A percentile compares a stretch with the other conserved stretches of the same genome.
These are phyloP conservation scores for Parietichytrium sp. DNA, from an alignment of 108 stramenopile genomes.

Conservation along the genomic window DNA sequence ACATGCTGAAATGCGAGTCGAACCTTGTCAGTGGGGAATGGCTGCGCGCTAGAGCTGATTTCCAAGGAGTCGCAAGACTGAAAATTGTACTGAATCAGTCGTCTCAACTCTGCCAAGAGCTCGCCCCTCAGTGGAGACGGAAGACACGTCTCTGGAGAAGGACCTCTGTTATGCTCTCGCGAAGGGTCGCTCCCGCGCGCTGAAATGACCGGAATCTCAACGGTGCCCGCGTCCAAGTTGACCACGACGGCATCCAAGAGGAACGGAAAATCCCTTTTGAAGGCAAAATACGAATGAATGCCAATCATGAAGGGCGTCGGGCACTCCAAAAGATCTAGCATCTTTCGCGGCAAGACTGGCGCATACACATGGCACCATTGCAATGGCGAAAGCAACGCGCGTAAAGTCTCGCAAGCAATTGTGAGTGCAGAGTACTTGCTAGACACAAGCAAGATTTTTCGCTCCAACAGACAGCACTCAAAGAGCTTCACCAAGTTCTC, in stretches of 20 bases:
- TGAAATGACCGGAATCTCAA: neutral
- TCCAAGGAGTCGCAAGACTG: neutral
- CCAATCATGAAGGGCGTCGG: conserved; percentile 32
- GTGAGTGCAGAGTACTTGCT: neutral
- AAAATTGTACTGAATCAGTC: neutral
- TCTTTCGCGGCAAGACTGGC: conserved; percentile 36
- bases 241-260: conserved; percentile 28
- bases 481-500: conserved; percentile 26
- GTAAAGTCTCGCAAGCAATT: neutral
- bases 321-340: conserved; percentile 34
- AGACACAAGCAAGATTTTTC: conserved; percentile 17
- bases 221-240: conserved; percentile 22
- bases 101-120: neutral
- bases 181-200: conserved; percentile 23
- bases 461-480: conserved; percentile 32
- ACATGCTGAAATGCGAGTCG: neutral
- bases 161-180: too few relatives aligned
- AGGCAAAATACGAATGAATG: neutral
- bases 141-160: too few relatives aligned
- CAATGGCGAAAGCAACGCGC: conserved; percentile 17
- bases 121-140: neutral
- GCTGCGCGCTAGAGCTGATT: neutral
- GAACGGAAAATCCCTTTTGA: conserved; percentile 26
- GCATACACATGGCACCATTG: conserved; percentile 40
- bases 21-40: neutral